A percentile compares a stretch with the other conserved stretches of the same genome.
These are phyloP conservation scores for Globisporangium emineosum DNA, from an alignment of 352 stramenopile genomes.

Conservation along the genomic window DNA sequence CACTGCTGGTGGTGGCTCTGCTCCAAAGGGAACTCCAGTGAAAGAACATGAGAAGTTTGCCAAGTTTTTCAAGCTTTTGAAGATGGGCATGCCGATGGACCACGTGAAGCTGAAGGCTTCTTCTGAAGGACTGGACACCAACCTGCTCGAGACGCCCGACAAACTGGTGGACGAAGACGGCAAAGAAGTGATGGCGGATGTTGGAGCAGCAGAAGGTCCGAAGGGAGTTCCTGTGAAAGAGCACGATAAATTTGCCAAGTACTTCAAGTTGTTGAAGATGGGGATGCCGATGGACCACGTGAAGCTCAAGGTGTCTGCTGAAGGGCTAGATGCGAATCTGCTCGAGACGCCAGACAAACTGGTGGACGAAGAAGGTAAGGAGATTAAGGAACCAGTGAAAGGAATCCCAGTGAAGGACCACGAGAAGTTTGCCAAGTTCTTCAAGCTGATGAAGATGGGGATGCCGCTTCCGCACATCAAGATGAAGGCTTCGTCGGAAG, in stretches of 20 bases:
- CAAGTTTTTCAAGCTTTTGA: conserved; percentile 95
- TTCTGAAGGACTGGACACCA: conserved; percentile 52
- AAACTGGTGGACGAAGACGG: conserved; percentile 53
- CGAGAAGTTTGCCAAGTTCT: conserved; percentile 91
- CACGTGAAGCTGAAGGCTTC: conserved; percentile 87
- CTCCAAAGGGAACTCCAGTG: conserved; percentile 32
- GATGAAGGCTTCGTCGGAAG: conserved; percentile 76
- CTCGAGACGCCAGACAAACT: conserved; percentile 65
- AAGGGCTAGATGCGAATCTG: conserved; percentile 51
- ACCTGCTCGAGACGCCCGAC: conserved; percentile 55
- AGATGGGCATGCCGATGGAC: conserved; percentile 82
- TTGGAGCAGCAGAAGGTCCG: conserved; percentile 8
- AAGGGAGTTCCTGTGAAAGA: conserved; percentile 68
- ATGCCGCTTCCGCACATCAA: conserved; percentile 89
- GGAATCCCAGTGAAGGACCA: conserved; percentile 82
- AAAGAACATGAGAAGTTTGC: conserved; percentile 90
- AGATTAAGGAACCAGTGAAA: conserved; percentile 15
- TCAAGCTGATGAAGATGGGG: conserved; percentile 92
- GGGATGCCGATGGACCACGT: conserved; percentile 86
- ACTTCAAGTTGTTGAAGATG: conserved; percentile 93
- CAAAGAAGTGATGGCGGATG: conserved; percentile 23
- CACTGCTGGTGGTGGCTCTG: not conserved
- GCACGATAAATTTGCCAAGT: conserved; percentile 91
- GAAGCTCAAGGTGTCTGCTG: conserved; percentile 73
- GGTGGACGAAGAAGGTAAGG: conserved; percentile 60